These are phyloP conservation scores for Phytophthora vignae DNA, from an alignment of 352 stramenopile genomes.

Conservation along the genomic window DNA sequence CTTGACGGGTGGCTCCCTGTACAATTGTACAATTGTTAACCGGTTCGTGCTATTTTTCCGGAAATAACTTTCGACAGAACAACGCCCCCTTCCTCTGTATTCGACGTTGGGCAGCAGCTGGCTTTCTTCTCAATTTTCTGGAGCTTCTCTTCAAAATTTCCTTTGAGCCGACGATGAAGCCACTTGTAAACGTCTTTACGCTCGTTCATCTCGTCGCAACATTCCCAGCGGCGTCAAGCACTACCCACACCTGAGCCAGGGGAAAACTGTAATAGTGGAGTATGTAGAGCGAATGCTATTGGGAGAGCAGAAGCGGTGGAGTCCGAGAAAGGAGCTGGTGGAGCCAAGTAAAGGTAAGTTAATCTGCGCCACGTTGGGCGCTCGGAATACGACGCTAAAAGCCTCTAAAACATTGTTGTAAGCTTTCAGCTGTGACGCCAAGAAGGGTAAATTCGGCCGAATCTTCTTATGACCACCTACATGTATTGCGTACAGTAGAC, in stretches of 20 bases:
- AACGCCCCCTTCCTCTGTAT: background rate
- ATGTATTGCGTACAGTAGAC: no score
- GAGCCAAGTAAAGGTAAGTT: background rate
- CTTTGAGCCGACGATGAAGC: background rate
- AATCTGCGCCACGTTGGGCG: no score
- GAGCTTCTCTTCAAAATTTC: background rate
- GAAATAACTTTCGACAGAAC: background rate
- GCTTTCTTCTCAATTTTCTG: background rate
- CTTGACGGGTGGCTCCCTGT: background rate
- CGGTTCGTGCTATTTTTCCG: background rate
- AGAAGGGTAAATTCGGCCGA: no score
- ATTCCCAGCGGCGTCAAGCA: background rate
- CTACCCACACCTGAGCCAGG: background rate
- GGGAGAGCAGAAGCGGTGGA: background rate
- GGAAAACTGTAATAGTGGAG: background rate
- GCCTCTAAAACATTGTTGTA: no score
- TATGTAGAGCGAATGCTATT: background rate
- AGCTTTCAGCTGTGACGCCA: no score
- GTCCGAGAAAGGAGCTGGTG: background rate
- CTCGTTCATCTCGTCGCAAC: background rate
- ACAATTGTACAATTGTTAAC: background rate
- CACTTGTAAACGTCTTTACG: background rate
- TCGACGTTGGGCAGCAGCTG: background rate
- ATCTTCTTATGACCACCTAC: no score
- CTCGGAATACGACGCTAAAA: no score